Percentiles rank a stretch among this genome's conserved stretches.
Evolutionary conservation across 257 asterid species (phyloP).

Genomic region (Fraxinus excelsior): DNA sequence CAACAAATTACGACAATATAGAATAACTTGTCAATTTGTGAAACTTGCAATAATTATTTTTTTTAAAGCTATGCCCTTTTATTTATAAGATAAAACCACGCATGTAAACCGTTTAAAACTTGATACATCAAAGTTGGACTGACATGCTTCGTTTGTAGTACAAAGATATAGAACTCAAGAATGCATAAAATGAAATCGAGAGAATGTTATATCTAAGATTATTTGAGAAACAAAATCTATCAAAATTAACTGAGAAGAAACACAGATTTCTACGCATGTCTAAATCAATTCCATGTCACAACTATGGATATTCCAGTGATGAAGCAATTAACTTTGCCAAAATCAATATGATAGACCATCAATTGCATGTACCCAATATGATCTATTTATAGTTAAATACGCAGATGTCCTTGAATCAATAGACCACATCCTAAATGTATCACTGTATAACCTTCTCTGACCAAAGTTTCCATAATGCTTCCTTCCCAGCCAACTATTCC

Average conservation of each 20-base stretch:
- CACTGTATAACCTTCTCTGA: no score
- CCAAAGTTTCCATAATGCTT: no score
- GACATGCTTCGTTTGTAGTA: background rate
- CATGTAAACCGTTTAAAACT: background rate
- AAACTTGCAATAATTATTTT: background rate
- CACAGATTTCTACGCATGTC: background rate
- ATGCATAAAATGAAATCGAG: background rate
- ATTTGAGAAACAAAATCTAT: background rate
- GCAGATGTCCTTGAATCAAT: background rate
- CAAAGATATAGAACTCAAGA: background rate
- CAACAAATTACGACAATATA: background rate
- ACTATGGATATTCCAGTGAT: no score
- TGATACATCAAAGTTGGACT: background rate
- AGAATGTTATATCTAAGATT: background rate
- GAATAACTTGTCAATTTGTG: background rate
- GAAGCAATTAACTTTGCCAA: background rate
- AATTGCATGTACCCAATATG: background rate
- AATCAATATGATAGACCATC: background rate
- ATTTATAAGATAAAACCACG: background rate
- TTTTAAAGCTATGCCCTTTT: background rate
- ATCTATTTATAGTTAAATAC: background rate
- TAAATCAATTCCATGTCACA: background rate
- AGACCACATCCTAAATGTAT: background rate
- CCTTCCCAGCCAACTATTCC: background rate
- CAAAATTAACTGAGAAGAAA: no score